These are phyloP conservation scores for Hydnum rufescens DNA, from an alignment of 768 basidiomycete genomes.

Conservation along the genomic window DNA sequence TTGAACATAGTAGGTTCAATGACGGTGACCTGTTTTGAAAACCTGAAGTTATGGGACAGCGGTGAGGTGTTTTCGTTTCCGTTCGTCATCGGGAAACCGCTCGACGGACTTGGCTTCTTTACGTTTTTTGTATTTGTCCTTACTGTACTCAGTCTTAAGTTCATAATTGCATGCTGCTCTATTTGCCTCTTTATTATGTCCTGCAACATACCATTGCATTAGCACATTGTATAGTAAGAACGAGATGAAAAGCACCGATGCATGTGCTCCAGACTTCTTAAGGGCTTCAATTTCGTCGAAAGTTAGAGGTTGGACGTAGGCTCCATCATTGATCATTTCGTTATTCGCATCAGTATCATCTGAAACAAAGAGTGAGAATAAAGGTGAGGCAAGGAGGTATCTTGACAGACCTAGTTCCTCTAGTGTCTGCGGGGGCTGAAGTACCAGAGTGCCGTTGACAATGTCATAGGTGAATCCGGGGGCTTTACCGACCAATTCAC, in stretches of 20 bases:
- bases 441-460: slow-evolving; percentile 41
- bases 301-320: slow-evolving; percentile 67
- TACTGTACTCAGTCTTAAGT: slow-evolving; percentile 93
- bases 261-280: slow-evolving; percentile 65
- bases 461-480: slow-evolving; percentile 88
- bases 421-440: slow-evolving; percentile 39
- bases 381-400: not conserved
- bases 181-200: slow-evolving; percentile 94
- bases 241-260: slow-evolving; percentile 30
- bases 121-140: slow-evolving; percentile 92
- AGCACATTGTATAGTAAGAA: not conserved
- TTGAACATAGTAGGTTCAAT: slow-evolving; percentile 77
- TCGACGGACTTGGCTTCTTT: slow-evolving; percentile 81
- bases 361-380: slow-evolving; percentile 18
- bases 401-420: slow-evolving; percentile 56
- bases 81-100: not conserved
- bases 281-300: slow-evolving; percentile 65
- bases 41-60: slow-evolving; percentile 28
- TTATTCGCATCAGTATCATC: slow-evolving; percentile 97
- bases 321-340: slow-evolving; percentile 79
- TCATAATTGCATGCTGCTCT: slow-evolving; percentile 81
- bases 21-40: slow-evolving; percentile 68
- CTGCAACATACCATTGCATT: slow-evolving; percentile 21
- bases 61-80: not conserved
- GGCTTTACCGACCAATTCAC: slow-evolving; percentile 59